These are phyloP conservation scores for Globisporangium camurandrum DNA, from an alignment of 352 stramenopile species.

Conservation along the genomic window DNA sequence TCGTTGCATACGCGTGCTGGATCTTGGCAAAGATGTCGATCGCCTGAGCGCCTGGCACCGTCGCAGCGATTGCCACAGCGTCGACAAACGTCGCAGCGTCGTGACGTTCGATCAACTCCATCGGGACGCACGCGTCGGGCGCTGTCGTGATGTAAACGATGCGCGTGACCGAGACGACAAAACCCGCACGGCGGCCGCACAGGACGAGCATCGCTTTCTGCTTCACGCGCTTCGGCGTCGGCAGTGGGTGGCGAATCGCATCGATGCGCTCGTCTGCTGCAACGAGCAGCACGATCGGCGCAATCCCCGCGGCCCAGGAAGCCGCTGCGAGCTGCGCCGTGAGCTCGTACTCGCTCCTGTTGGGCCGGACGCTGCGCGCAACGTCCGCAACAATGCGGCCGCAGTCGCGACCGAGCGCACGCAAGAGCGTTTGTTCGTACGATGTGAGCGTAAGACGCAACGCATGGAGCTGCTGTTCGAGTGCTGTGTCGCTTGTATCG, in stretches of 20 bases:
- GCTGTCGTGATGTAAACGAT: conserved; percentile 55
- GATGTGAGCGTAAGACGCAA: conserved; percentile 39
- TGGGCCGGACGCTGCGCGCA: conserved; percentile 26
- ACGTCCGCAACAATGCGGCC: conserved; percentile 55
- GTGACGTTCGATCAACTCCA: conserved; percentile 44
- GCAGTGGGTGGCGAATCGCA: conserved; percentile 55
- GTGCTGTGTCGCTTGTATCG: conserved; percentile 18
- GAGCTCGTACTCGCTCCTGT: conserved; percentile 52
- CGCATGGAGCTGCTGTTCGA: conserved; percentile 24
- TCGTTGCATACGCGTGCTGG: conserved; percentile 44
- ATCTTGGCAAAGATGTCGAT: conserved; percentile 45
- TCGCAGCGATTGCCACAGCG: conserved; percentile 39
- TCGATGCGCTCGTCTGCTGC: conserved; percentile 62
- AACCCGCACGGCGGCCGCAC: conserved; percentile 50
- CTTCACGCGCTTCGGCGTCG: conserved; percentile 58
- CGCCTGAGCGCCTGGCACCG: conserved; percentile 21
- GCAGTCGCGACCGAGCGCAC: conserved; percentile 46
- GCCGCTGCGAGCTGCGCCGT: conserved; percentile 26
- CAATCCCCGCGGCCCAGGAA: conserved; percentile 38
- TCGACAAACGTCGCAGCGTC: conserved; percentile 68
- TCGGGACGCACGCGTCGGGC: conserved; percentile 14
- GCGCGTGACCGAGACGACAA: conserved; percentile 58
- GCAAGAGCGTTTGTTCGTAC: conserved; percentile 52
- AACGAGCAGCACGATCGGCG: conserved; percentile 49
- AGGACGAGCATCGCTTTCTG: conserved; percentile 76